Evolutionary conservation across 2,329 filamentous ascomycete genomes (phyloP).

Genomic region (Claviceps spartinae): DNA sequence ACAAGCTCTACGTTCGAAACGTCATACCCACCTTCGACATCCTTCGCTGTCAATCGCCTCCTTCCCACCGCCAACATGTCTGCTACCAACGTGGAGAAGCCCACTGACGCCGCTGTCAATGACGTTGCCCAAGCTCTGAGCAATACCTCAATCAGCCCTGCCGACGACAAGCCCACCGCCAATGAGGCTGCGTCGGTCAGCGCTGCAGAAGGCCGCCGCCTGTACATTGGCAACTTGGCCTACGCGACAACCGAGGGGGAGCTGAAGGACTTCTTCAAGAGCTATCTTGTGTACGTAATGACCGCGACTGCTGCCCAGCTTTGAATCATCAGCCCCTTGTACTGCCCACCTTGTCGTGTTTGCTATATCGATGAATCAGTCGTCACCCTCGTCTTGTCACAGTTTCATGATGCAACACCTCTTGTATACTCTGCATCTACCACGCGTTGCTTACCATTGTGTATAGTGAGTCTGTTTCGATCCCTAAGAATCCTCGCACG

Average conservation of each 20-base stretch:
- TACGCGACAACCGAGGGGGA: conserved; percentile 99
- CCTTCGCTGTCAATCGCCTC: conserved; percentile 35
- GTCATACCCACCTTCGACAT: conserved; percentile 19
- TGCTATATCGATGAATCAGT: neutral
- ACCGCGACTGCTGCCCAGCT: neutral
- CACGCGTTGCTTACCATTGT: conserved; percentile 2
- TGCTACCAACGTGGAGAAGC: conserved; percentile 52
- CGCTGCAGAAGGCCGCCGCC: conserved; percentile 95
- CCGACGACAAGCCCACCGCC: conserved; percentile 47
- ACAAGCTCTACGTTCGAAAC: conserved; percentile 23
- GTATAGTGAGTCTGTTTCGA: conserved; percentile 87
- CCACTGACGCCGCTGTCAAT: conserved; percentile 53
- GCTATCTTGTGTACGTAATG: conserved; percentile 93
- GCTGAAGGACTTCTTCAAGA: conserved; percentile 99
- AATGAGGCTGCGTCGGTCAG: conserved; percentile 90
- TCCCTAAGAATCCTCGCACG: conserved; percentile 98
- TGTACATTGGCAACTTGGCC: conserved; percentile 99
- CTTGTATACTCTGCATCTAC: neutral
- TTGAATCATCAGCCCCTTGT: neutral
- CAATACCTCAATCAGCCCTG: conserved; percentile 51
- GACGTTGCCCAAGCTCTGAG: conserved; percentile 62
- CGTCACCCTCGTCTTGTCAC: neutral
- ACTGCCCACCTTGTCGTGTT: neutral
- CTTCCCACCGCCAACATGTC: conserved; percentile 61
- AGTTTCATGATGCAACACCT: neutral